Percentiles rank a stretch among this genome's conserved stretches.
phyloP scores from a whole-genome alignment of 2,329 filamentous ascomycete species.

The Alternaria longipes region DNA sequence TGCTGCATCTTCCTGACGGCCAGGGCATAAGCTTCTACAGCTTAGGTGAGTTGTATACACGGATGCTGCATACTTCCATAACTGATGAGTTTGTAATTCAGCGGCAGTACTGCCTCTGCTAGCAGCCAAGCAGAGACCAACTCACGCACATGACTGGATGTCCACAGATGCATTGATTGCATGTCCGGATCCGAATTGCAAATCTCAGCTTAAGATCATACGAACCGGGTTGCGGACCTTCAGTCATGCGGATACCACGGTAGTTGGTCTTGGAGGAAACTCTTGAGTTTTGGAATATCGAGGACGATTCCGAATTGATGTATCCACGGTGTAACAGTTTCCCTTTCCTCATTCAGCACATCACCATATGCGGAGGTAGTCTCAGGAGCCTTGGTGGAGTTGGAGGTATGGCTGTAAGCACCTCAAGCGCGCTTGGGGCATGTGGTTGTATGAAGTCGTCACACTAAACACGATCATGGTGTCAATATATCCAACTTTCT shows the following conservation, averaged over 20 bases:
- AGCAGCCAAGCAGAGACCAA: slow-evolving; percentile 19
- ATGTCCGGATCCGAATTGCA: slow-evolving; percentile 23
- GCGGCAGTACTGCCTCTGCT: slow-evolving; percentile 17
- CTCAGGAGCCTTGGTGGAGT: not conserved
- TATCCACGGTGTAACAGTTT: not conserved
- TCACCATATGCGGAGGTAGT: not conserved
- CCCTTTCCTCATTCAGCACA: not conserved
- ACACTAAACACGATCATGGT: not conserved
- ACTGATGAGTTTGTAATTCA: not conserved
- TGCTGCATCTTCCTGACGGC: slow-evolving; percentile 15
- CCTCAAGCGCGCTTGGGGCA: not conserved
- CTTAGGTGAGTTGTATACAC: slow-evolving; percentile 6
- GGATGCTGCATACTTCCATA: not conserved
- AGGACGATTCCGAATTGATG: not conserved
- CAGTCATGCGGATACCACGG: slow-evolving; percentile 18
- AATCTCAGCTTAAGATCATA: slow-evolving; percentile 21
- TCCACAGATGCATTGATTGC: slow-evolving; percentile 22
- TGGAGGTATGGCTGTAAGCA: not conserved
- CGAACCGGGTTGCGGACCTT: slow-evolving; percentile 16
- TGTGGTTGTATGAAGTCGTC: not conserved
- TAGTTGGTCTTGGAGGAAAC: slow-evolving; percentile 9
- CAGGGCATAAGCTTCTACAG: slow-evolving; percentile 21
- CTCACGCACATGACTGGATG: slow-evolving; percentile 23
- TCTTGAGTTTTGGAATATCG: not conserved
- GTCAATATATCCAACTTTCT: not conserved